These are phyloP conservation scores for Metschnikowia lochheadii DNA, from an alignment of 805 yeast species.

Conservation along the genomic window DNA sequence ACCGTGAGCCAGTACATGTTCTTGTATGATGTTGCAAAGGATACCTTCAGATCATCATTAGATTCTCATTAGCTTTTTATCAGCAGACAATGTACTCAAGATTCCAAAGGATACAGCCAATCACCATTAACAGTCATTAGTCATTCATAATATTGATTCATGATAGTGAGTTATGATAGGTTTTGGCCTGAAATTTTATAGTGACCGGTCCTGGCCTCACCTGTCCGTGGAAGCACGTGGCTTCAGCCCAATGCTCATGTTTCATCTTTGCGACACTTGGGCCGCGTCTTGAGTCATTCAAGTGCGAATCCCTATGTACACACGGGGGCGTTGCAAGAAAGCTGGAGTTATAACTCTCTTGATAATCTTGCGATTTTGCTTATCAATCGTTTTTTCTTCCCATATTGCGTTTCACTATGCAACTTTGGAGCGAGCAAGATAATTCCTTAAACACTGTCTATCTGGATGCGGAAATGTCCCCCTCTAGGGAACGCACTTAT, in stretches of 20 bases:
- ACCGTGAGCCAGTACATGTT: constrained; percentile 35
- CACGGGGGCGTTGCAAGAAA: neutral
- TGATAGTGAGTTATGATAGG: too few relatives aligned
- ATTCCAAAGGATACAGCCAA: too few relatives aligned
- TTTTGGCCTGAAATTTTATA: too few relatives aligned
- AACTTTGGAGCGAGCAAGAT: neutral
- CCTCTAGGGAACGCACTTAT: neutral
- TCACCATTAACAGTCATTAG: too few relatives aligned
- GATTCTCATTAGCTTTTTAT: too few relatives aligned
- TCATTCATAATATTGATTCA: too few relatives aligned
- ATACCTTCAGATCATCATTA: neutral
- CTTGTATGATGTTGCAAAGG: constrained; percentile 28
- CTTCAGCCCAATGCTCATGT: neutral
- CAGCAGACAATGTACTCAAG: too few relatives aligned
- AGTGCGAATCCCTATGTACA: neutral
- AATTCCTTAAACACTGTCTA: neutral
- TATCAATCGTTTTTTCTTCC: neutral
- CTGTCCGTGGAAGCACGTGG: too few relatives aligned
- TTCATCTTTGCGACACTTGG: constrained; percentile 2
- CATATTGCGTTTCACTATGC: neutral
- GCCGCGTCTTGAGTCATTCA: neutral
- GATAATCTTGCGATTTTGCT: neutral
- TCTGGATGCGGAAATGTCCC: neutral
- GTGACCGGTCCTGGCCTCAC: too few relatives aligned
- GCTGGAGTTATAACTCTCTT: neutral